These are phyloP conservation scores for Phytopythium mirpurense DNA, from an alignment of 352 stramenopile species.

Conservation along the genomic window DNA sequence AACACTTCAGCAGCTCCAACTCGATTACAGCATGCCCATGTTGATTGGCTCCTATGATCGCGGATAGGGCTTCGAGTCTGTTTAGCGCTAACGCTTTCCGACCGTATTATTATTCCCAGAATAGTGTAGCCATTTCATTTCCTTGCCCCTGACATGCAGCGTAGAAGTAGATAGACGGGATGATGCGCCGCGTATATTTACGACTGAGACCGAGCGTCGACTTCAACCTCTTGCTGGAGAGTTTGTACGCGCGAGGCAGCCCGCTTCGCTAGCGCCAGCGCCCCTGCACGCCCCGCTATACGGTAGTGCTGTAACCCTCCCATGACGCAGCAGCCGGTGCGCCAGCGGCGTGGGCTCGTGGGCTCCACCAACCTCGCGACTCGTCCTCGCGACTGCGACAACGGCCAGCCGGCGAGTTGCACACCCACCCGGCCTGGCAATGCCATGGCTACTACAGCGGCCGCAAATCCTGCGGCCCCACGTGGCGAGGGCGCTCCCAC, in stretches of 20 bases:
- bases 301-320: too few species aligned
- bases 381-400: slow-evolving; percentile 19
- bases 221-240: neutral
- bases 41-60: neutral
- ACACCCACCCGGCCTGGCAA: neutral
- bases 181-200: too few species aligned
- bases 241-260: neutral
- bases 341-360: slow-evolving; percentile 22
- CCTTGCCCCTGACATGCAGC: neutral
- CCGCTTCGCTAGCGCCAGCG: too few species aligned
- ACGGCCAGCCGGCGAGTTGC: neutral
- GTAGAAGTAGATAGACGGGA: neutral
- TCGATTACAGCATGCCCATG: neutral
- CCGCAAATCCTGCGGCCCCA: neutral
- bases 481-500: neutral
- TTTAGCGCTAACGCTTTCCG: too few species aligned
- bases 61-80: neutral
- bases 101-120: neutral
- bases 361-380: slow-evolving; percentile 29
- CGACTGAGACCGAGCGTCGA: too few species aligned
- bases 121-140: neutral
- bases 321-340: neutral
- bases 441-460: neutral
- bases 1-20: too few species aligned
- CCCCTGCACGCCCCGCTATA: too few species aligned